Evolutionary conservation across 2,329 filamentous ascomycete genomes (phyloP).

Genomic region (Arthrobotrys sinensis): DNA sequence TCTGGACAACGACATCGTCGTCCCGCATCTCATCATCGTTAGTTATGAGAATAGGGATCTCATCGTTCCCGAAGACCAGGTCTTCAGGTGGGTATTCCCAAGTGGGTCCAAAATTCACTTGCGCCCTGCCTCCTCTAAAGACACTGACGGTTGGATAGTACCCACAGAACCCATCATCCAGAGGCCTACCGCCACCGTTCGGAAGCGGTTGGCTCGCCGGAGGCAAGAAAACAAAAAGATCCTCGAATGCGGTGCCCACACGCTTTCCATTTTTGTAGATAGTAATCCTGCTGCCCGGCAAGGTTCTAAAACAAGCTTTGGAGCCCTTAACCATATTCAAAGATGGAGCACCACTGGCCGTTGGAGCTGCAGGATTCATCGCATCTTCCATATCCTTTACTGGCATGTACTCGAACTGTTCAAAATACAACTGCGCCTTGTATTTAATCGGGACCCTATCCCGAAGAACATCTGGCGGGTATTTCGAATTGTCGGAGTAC

Average conservation of each 20-base stretch:
- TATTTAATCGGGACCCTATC: conserved; percentile 96
- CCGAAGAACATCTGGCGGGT: conserved; percentile 85
- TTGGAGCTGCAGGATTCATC: conserved; percentile 76
- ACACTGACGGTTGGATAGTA: conserved; percentile 96
- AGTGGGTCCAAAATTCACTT: conserved; percentile 93
- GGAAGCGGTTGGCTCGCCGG: conserved; percentile 83
- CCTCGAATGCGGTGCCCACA: conserved; percentile 88
- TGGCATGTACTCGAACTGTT: conserved; percentile 89
- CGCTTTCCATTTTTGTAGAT: conserved; percentile 92
- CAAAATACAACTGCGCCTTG: conserved; percentile 93
- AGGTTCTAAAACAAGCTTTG: conserved; percentile 60
- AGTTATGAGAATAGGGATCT: conserved; percentile 66
- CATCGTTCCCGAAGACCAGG: conserved; percentile 66
- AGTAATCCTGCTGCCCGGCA: conserved; percentile 84
- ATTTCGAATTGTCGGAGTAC: conserved; percentile 70
- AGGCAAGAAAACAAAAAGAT: conserved; percentile 90
- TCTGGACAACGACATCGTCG: conserved; percentile 54
- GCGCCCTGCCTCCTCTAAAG: conserved; percentile 89
- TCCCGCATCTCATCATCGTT: conserved; percentile 65
- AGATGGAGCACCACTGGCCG: conserved; percentile 58
- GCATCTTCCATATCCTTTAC: conserved; percentile 90
- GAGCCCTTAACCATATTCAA: conserved; percentile 31
- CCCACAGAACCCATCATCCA: conserved; percentile 94
- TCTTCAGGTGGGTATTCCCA: conserved; percentile 89
- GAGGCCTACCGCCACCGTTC: conserved; percentile 82